Percentiles rank a stretch among this genome's conserved stretches.
These are phyloP conservation scores for Penicillium argentinense DNA, from an alignment of 495 filamentous ascomycete genomes.

Conservation along the genomic window DNA sequence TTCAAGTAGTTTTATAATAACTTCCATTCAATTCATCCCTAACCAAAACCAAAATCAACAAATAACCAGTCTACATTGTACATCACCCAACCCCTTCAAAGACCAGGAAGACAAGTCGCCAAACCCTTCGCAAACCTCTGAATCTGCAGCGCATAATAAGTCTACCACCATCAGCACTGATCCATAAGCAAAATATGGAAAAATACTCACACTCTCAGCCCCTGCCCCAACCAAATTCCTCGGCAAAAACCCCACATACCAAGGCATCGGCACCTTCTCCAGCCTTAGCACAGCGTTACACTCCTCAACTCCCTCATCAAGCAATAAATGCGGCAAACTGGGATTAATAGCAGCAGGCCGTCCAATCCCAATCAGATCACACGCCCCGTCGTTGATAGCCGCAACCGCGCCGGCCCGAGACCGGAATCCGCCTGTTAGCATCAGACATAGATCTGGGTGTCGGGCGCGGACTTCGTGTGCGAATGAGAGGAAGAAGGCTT, in stretches of 20 bases:
- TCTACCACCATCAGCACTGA: conserved; percentile 15
- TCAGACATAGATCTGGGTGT: conserved; percentile 46
- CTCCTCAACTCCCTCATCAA: conserved; percentile 53
- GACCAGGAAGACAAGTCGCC: conserved; percentile 30
- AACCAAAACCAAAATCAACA: too few species aligned
- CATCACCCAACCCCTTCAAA: too few species aligned
- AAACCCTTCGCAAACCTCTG: conserved; percentile 36
- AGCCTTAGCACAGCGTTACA: conserved; percentile 45
- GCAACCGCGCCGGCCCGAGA: conserved; percentile 53
- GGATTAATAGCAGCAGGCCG: conserved; percentile 54
- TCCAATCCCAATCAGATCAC: conserved; percentile 59
- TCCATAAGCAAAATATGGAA: neutral
- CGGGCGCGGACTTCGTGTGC: conserved; percentile 43
- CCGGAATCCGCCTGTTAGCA: conserved; percentile 58
- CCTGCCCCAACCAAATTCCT: conserved; percentile 44
- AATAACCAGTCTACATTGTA: too few species aligned
- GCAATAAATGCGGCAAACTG: conserved; percentile 45
- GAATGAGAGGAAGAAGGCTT: conserved; percentile 64
- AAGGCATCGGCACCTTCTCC: conserved; percentile 35
- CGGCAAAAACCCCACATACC: conserved; percentile 32
- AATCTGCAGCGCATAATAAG: conserved; percentile 44
- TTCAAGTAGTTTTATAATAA: too few species aligned
- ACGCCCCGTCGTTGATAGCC: conserved; percentile 51
- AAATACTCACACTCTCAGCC: conserved; percentile 39
- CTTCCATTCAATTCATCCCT: too few species aligned